Evolutionary conservation across 768 basidiomycete genomes (phyloP).

Genomic region (Boletus pseudopeckii): DNA sequence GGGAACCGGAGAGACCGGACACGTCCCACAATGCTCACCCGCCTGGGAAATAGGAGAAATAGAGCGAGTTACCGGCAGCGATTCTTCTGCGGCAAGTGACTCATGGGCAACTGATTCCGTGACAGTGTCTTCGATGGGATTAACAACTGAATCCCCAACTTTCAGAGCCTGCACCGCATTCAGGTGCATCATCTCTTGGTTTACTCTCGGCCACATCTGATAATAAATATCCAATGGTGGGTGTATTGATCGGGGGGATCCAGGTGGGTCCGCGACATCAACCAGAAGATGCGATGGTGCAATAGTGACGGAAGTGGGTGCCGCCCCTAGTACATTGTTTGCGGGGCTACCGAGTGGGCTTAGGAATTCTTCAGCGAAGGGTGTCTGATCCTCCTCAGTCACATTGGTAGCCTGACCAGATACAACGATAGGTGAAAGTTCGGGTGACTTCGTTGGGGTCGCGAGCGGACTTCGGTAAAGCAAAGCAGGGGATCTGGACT

Average conservation of each 20-base stretch:
- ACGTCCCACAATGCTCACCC: not conserved
- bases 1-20: conserved; percentile 2
- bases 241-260: conserved; percentile 8
- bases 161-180: conserved; percentile 13
- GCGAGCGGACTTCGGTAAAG: not conserved
- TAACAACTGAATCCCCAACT: not conserved
- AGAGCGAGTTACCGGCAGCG: conserved; percentile 25
- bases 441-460: not conserved
- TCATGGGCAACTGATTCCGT: conserved; percentile 10
- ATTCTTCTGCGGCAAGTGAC: conserved; percentile 33
- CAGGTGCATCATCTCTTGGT: conserved; percentile 37
- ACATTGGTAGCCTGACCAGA: not conserved
- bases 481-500: not conserved
- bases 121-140: not conserved
- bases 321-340: not conserved
- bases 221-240: conserved; percentile 18
- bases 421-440: not conserved
- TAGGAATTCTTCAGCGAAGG: conserved; percentile 22
- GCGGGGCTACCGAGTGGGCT: conserved; percentile 20
- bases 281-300: conserved; percentile 7
- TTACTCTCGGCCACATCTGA: conserved; percentile 35
- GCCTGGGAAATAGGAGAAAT: conserved; percentile 6
- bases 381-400: conserved; percentile 1
- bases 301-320: not conserved
- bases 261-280: conserved; percentile 4